Percentiles rank a stretch among this genome's conserved stretches.
These are phyloP conservation scores for Stachybotrys echinatus DNA, from an alignment of 2,329 filamentous ascomycete species.

Conservation along the genomic window DNA sequence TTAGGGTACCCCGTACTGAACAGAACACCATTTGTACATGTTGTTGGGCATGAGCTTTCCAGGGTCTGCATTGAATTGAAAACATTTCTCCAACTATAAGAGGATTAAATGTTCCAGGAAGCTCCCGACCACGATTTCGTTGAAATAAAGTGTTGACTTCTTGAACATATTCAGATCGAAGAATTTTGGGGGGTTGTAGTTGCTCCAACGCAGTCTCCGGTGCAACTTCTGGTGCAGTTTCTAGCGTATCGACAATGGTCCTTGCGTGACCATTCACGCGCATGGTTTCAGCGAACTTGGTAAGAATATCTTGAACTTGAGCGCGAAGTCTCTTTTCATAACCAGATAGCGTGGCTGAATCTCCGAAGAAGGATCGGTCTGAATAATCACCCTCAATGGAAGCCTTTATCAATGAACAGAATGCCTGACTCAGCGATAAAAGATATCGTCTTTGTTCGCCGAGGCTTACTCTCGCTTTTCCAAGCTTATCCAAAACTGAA, in stretches of 20 bases:
- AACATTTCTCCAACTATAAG: slow-evolving; percentile 53
- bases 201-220: slow-evolving; percentile 6
- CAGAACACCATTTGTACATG: slow-evolving; percentile 42
- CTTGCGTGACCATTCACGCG: slow-evolving; percentile 12
- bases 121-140: slow-evolving; percentile 43
- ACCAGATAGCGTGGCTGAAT: slow-evolving; percentile 8
- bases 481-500: no score
- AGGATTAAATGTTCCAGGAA: slow-evolving; percentile 54
- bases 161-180: slow-evolving; percentile 26
- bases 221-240: no score
- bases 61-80: slow-evolving; percentile 46
- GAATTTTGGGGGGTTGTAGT: slow-evolving; percentile 7
- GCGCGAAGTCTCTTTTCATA: slow-evolving; percentile 16
- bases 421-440: slow-evolving; percentile 13
- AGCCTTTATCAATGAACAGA: slow-evolving; percentile 17
- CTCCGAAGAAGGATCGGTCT: slow-evolving; percentile 21
- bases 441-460: slow-evolving; percentile 19
- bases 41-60: slow-evolving; percentile 41
- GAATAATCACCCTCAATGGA: slow-evolving; percentile 22
- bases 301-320: slow-evolving; percentile 16
- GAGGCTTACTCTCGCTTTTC: no score
- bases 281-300: slow-evolving; percentile 16
- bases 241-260: slow-evolving; percentile 8
- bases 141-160: slow-evolving; percentile 32
- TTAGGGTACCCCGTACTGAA: slow-evolving; percentile 37